Base-by-base conservation (phyloP, 139 green algal genomes). In the Edaphochlamys debaryana region DNA sequence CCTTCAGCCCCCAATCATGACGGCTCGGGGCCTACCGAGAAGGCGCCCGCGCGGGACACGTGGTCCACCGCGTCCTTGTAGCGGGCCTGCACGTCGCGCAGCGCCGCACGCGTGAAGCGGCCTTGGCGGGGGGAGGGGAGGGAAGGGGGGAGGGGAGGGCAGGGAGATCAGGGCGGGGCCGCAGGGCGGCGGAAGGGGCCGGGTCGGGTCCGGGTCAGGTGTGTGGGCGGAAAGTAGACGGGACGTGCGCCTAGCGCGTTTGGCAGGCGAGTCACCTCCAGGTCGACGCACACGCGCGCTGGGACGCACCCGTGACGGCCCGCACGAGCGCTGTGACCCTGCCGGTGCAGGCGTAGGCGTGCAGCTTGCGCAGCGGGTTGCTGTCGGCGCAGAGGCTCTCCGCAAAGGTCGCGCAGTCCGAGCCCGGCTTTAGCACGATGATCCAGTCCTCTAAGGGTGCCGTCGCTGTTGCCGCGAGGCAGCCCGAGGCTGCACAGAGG, bases 51-150 rank as follows among this genome's bases (percentile, higher is more conserved):
- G 25, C 79, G 69, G 4, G 71, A 58, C 19, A 48, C 74, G 42
- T 79, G 78, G 38, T 87, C 74, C 23, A 89, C 54, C 30, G n/a
- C 60, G 67, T 48, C 48, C 67, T 89, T 89, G 79, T 81, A 86
- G 5, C 7, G 19, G 25, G 36, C 11, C 62, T 80, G 74, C 25
- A 89, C 37, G 0, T 63, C 63, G 20, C 80, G 42, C 25, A 89
- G 34, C 40, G 80, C 67, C 25, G 64, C 77, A 4, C 66, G 79
- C 29, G 52, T 87, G 72, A 89, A 85, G 17, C 25, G 42, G 32
- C 67, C 85, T 89, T 67, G 19, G 0, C 8, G 15, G 19, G 1
- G 60, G n/a, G 11, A 25, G 17, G 30, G 58, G 9, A 13, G 27
- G 58, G 58, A 17, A 19, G 7, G 25, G 29, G 6, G 27, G 3